Evolutionary conservation across 805 yeast species (phyloP).

Genomic region (Wickerhamomyces sydowiorum): DNA sequence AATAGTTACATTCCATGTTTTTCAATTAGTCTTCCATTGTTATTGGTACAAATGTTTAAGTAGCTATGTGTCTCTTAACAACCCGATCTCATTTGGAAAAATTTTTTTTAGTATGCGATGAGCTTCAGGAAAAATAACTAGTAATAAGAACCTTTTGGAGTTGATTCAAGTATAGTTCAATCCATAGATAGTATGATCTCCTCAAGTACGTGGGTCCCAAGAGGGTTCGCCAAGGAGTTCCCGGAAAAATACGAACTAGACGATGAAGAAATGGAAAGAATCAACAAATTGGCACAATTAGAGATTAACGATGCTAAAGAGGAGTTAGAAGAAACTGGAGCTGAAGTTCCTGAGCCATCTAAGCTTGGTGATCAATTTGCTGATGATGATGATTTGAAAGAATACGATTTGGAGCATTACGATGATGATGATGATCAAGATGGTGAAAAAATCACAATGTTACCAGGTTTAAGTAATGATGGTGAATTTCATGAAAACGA

Average conservation of each 20-base stretch:
- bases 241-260: slow-evolving; percentile 85
- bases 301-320: slow-evolving; percentile 70
- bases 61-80: not conserved
- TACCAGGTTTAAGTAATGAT: slow-evolving; percentile 64
- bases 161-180: no score
- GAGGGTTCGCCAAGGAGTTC: slow-evolving; percentile 90
- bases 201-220: slow-evolving; percentile 91
- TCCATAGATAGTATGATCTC: slow-evolving; percentile 71
- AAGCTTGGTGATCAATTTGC: slow-evolving; percentile 48
- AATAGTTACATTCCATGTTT: no score
- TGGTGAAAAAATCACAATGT: slow-evolving; percentile 60
- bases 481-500: slow-evolving; percentile 50
- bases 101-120: slow-evolving; percentile 8
- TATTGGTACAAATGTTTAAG: no score
- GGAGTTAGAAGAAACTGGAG: slow-evolving; percentile 22
- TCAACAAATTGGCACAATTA: slow-evolving; percentile 76
- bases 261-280: slow-evolving; percentile 90
- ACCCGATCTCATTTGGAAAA: not conserved
- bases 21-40: no score
- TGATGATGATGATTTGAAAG: slow-evolving; percentile 80
- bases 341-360: slow-evolving; percentile 8
- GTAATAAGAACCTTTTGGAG: no score
- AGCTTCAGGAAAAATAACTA: slow-evolving; percentile 7
- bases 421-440: slow-evolving; percentile 58
- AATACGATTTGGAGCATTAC: slow-evolving; percentile 80